Conservation (phyloP, 1,284 basidiomycete species). For the Xerocomus nothofagi region DNA sequence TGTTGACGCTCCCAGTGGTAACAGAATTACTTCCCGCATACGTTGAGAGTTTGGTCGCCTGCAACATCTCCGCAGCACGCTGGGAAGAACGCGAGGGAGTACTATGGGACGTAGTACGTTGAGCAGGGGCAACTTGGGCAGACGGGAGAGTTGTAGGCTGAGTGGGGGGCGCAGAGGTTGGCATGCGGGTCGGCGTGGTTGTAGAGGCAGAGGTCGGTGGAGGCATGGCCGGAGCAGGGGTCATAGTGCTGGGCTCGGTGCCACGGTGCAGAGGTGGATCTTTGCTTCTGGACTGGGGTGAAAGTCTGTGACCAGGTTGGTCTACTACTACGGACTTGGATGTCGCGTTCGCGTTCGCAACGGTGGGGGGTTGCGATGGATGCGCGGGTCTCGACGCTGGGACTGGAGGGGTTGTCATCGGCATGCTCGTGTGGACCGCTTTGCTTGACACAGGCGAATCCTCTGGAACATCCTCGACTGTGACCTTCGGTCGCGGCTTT, state of each 20-base stretch:
- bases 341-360: slow-evolving; percentile 1
- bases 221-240: slow-evolving; percentile 22
- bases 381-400: slow-evolving; percentile 10
- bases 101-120: slow-evolving; percentile 20
- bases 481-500: slow-evolving; percentile 29
- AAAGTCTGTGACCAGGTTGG: slow-evolving; percentile 16
- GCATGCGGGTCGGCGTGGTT: slow-evolving; percentile 17
- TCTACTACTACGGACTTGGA: slow-evolving; percentile 11
- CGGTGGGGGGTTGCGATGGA: slow-evolving; percentile 10
- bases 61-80: slow-evolving; percentile 24
- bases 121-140: slow-evolving; percentile 11
- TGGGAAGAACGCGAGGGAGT: slow-evolving; percentile 24
- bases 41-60: slow-evolving; percentile 20
- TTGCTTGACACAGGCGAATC: slow-evolving; percentile 21
- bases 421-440: slow-evolving; percentile 3
- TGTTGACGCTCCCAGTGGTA: slow-evolving; percentile 10
- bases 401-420: slow-evolving; percentile 4
- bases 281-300: slow-evolving; percentile 25
- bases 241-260: slow-evolving; percentile 7
- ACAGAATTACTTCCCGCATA: background rate
- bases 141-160: slow-evolving; percentile 17
- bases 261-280: slow-evolving; percentile 19
- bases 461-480: slow-evolving; percentile 32
- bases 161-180: slow-evolving; percentile 24
- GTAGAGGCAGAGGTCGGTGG: slow-evolving; percentile 9